Base-by-base conservation (phyloP, 225 moss, liverwort and hornwort genomes). In the Climacium dendroides region DNA sequence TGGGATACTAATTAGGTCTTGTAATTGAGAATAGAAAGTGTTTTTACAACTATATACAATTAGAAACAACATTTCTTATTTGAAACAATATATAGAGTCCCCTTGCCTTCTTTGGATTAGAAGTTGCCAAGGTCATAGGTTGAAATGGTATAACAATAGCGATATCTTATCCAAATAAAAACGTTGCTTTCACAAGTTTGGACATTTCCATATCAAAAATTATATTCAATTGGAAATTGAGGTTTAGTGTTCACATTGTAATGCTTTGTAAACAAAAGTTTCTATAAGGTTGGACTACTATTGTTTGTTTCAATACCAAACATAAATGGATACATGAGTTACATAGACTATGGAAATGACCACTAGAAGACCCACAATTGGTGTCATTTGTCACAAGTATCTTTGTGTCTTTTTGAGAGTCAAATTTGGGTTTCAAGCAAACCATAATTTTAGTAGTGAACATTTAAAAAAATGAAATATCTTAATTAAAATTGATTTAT, bases 1-100 rank as follows among this genome's bases (percentile, higher is more conserved):
- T 35, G 64, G 1, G 1, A 0, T 35, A 34, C 5, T 19, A 35
- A 35, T 1, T 5, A 35, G 3, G 1, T 19, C 19, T 65, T 1
- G 0, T 35, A 10, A 19, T 5, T 1, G 0, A 34, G 3, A 10
- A 65, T 65, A 19, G 5, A 19, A 64, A 18, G 9, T 0, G 5
- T 10, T 18, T 34, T 5, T 13, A 64, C 10, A 64, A 34, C 5
- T 9, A 34, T 34, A 10, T 18, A 5, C 9, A 61, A 7, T 61
- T 61, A 13, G 28, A 61, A 60, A 6, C 28, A 60, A 28, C 1
- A 1, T 63, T 63, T 63, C 4, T 63, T 32, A 32, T 32, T 16
- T 16, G 0, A 8, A 63, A 32, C 1, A 63, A 5, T 63, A 8
- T n/a, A n/a, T n/a, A n/a, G 2, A 30, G 2, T 16, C 32, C 4